Base-by-base conservation (phyloP, 129 eudicot species). In the Cynara cardunculus region DNA sequence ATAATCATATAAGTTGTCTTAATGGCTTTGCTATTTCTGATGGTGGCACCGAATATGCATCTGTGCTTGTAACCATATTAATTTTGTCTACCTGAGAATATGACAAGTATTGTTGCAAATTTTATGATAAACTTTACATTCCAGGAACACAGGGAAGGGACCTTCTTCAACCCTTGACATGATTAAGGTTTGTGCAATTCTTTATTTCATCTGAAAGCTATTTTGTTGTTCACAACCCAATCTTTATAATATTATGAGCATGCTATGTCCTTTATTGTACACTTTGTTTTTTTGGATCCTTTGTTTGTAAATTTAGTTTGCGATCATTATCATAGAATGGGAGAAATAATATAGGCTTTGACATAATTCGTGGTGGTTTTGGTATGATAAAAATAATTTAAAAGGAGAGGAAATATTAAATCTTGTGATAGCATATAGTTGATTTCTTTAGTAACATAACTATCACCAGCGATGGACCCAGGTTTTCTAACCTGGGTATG, bases 71-170 rank as follows among this genome's bases (percentile, higher is more conserved):
- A 41, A 62, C 21, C 31, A 61, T 22, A 10, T 6, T 12, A 35
- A 16, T 62, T 62, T 76, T 62, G 59, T 76, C 7, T 32, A 76
- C 53, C 72, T 76, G 71, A 32, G 21, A 76, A 62, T 32, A 32
- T 39, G 53, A 46, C 46, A 65, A 22, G 44, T 21, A 41, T 32
- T 78, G 46, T 80, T 67, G 8, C 28, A 34, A 68, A 56, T n/a
- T n/a, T n/a, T 25, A 7, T 79, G 49, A 69, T n/a, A 46, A 37
- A 65, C 6, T 18, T 67, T 65, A 53, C 34, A 22, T 84, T 89
- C 80, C 92, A 93, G 98, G 98, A 86, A 86, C 77, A 74, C 94
- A 71, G 89, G 73, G 71, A 76, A 28, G 56, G 84, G 74, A 68
- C 81, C 78, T 83, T 88, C 90, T 82, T 75, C 84, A n/a, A 77